Conservation (phyloP, 345 rosid genomes). For the Pseudoturritis turrita region DNA sequence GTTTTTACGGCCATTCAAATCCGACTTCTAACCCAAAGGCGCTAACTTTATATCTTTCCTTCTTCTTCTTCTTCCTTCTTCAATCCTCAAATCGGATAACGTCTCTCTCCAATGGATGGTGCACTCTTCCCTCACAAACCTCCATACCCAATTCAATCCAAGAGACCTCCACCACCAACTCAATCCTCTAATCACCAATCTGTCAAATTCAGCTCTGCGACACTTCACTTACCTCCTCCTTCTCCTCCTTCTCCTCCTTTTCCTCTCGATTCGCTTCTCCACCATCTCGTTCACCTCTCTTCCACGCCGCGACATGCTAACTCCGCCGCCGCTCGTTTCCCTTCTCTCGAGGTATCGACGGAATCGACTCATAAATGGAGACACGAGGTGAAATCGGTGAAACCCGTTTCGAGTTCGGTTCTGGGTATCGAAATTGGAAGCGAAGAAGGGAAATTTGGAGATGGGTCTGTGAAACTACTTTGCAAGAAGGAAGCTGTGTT, state of each 20-base stretch:
- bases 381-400: constrained; percentile 16
- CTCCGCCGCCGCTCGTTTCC: constrained; percentile 28
- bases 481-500: constrained; percentile 47
- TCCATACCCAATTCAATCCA: constrained; percentile 41
- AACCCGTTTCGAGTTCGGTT: constrained; percentile 31
- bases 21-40: constrained; percentile 2
- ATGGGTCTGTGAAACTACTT: constrained; percentile 43
- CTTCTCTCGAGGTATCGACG: constrained; percentile 41
- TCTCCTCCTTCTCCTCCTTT: constrained; percentile 45
- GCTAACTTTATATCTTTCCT: not conserved
- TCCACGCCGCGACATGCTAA: constrained; percentile 30
- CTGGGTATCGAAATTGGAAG: constrained; percentile 22
- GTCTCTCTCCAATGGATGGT: constrained; percentile 54
- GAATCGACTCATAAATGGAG: constrained; percentile 32
- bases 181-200: constrained; percentile 29
- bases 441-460: constrained; percentile 21
- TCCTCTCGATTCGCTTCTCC: constrained; percentile 70
- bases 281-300: constrained; percentile 74
- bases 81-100: constrained; percentile 18
- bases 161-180: constrained; percentile 28
- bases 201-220: constrained; percentile 59
- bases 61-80: not conserved
- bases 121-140: constrained; percentile 61
- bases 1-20: constrained; percentile 26
- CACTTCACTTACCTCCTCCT: constrained; percentile 53